A percentile compares a stretch with the other conserved stretches of the same genome.
These are phyloP conservation scores for Naganishia vaughanmartiniae DNA, from an alignment of 768 basidiomycete species.

Conservation along the genomic window DNA sequence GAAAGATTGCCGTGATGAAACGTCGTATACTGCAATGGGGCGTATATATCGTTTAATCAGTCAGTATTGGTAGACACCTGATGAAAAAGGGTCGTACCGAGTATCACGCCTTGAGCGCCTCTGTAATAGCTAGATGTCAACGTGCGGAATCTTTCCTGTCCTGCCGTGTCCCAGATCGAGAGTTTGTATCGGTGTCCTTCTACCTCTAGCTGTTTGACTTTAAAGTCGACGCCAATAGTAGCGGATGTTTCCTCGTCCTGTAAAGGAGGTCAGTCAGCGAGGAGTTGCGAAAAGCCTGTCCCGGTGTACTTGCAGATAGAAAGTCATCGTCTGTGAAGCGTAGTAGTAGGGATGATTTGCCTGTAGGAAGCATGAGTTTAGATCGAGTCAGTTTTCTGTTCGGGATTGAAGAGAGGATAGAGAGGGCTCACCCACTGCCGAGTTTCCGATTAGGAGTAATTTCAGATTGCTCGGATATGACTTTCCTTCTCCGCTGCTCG, in stretches of 20 bases:
- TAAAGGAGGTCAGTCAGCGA: background rate
- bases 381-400: background rate
- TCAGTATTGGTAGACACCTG: background rate
- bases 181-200: constrained; percentile 62
- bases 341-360: constrained; percentile 67
- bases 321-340: constrained; percentile 97
- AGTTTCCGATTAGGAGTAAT: constrained; percentile 52
- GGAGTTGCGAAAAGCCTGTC: background rate
- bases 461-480: constrained; percentile 41
- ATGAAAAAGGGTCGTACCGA: constrained; percentile 47
- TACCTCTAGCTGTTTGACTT: constrained; percentile 52
- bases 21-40: constrained; percentile 75
- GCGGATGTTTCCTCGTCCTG: constrained; percentile 60
- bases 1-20: constrained; percentile 85
- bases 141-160: constrained; percentile 93
- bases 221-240: constrained; percentile 54
- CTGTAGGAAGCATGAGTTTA: constrained; percentile 24
- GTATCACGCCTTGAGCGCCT: constrained; percentile 57
- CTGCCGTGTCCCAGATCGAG: constrained; percentile 96
- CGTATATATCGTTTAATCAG: background rate
- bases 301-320: constrained; percentile 62
- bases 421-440: constrained; percentile 70
- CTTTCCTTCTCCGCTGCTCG: background rate
- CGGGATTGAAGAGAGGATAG: background rate
- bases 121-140: constrained; percentile 95